phyloP scores from a whole-genome alignment of 2,329 filamentous ascomycete species.

The Aspergillus oerlinghausenensis region DNA sequence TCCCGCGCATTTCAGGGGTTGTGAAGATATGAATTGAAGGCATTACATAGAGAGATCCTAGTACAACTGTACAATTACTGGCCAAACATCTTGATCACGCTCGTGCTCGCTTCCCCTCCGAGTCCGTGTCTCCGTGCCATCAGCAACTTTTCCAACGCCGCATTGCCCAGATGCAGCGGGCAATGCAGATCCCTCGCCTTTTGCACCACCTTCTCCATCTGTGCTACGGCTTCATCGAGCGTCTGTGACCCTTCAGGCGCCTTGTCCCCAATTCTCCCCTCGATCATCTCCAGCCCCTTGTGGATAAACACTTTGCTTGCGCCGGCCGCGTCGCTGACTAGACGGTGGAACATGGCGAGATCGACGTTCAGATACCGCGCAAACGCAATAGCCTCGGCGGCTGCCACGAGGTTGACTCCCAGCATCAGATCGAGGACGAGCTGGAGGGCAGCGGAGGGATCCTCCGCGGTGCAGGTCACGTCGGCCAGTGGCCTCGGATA shows the following conservation, averaged over 20 bases:
- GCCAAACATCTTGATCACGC: slow-evolving; percentile 32
- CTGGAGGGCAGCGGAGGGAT: slow-evolving; percentile 32
- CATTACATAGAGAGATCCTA: too few species aligned
- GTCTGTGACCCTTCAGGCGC: slow-evolving; percentile 31
- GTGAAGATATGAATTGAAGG: too few species aligned
- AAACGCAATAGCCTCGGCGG: slow-evolving; percentile 47
- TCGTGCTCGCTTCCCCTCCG: slow-evolving; percentile 27
- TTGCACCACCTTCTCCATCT: slow-evolving; percentile 41
- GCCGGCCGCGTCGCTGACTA: slow-evolving; percentile 46
- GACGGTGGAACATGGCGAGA: slow-evolving; percentile 42
- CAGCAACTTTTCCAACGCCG: slow-evolving; percentile 31
- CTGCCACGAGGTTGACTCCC: slow-evolving; percentile 47
- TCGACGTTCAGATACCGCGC: slow-evolving; percentile 44
- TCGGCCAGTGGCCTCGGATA: slow-evolving; percentile 37
- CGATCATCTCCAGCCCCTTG: slow-evolving; percentile 34
- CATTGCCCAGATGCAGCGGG: slow-evolving; percentile 36
- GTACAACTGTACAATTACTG: not conserved
- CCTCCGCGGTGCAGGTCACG: slow-evolving; percentile 30
- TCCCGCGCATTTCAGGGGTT: not conserved
- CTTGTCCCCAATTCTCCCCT: slow-evolving; percentile 21
- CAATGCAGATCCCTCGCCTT: slow-evolving; percentile 37
- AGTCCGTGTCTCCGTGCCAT: slow-evolving; percentile 29
- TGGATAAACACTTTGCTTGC: slow-evolving; percentile 43
- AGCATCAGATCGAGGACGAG: slow-evolving; percentile 42
- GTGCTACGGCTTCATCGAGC: slow-evolving; percentile 34